These are phyloP conservation scores for Xylaria acuta DNA, from an alignment of 495 filamentous ascomycete genomes.

Conservation along the genomic window DNA sequence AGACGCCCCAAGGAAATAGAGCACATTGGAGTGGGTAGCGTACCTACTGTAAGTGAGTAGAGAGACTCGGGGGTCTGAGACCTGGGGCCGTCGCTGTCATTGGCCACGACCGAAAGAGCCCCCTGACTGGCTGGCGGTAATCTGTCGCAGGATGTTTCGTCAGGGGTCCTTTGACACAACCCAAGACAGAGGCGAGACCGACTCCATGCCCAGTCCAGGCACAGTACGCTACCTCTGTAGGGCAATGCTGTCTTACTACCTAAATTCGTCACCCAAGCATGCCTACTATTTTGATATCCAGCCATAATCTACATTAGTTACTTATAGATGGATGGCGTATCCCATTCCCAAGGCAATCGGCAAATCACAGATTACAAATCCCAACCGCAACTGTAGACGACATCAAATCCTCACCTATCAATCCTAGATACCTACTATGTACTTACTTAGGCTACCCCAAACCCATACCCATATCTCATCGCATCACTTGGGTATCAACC, in stretches of 20 bases:
- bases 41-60: not conserved
- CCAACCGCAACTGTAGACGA: not conserved
- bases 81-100: not conserved
- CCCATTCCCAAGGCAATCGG: not conserved
- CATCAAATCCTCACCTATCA: too few relatives aligned
- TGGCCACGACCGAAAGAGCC: not conserved
- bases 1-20: not conserved
- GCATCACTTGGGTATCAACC: not conserved
- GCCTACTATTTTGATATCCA: not conserved
- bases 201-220: not conserved
- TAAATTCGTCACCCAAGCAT: not conserved
- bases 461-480: not conserved
- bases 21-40: not conserved
- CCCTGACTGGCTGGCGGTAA: conserved; percentile 7
- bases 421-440: too few relatives aligned
- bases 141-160: conserved; percentile 45
- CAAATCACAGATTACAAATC: not conserved
- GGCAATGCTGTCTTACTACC: not conserved
- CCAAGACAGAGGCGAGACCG: conserved; percentile 25
- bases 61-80: conserved; percentile 5
- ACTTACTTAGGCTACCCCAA: not conserved
- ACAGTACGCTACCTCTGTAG: too few relatives aligned
- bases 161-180: conserved; percentile 44
- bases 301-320: not conserved
- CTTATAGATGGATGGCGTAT: not conserved